Evolutionary conservation across 2,329 filamentous ascomycete species (phyloP).

Genomic region (Stromatinia cepivora): DNA sequence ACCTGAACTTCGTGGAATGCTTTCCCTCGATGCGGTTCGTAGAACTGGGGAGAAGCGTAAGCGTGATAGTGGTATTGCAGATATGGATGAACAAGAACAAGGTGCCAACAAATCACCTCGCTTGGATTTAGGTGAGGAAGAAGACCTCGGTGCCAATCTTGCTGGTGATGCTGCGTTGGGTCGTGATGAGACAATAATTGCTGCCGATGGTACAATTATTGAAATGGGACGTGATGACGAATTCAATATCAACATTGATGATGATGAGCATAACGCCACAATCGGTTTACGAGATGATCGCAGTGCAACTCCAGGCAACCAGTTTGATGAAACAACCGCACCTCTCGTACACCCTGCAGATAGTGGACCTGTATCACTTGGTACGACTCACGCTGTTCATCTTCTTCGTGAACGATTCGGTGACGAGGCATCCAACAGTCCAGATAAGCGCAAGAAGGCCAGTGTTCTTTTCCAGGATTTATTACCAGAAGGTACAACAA

Average conservation of each 20-base stretch:
- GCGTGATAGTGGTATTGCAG: constrained; percentile 82
- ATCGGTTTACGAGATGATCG: constrained; percentile 42
- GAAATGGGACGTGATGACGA: constrained; percentile 62
- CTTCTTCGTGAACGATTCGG: constrained; percentile 88
- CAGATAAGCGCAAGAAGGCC: constrained; percentile 71
- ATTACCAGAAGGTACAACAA: constrained; percentile 77
- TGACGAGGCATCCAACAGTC: constrained; percentile 64
- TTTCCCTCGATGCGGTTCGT: constrained; percentile 81
- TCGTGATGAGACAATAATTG: constrained; percentile 44
- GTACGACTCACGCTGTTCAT: constrained; percentile 94
- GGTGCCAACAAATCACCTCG: constrained; percentile 63
- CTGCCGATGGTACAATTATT: constrained; percentile 60
- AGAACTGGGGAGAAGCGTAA: constrained; percentile 87
- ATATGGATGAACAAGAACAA: constrained; percentile 69
- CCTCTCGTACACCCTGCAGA: constrained; percentile 79
- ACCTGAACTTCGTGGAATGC: constrained; percentile 85
- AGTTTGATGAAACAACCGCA: constrained; percentile 76
- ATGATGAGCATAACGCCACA: constrained; percentile 49
- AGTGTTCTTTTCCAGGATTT: constrained; percentile 89
- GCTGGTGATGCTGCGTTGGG: constrained; percentile 54
- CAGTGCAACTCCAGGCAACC: constrained; percentile 51
- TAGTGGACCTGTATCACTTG: constrained; percentile 81
- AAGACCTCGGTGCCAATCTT: constrained; percentile 47
- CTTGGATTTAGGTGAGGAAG: constrained; percentile 63
- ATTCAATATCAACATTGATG: constrained; percentile 46